Percentiles rank a stretch among this genome's conserved stretches.
Evolutionary conservation across 768 basidiomycete genomes (phyloP).

Genomic region (Chalciporus sphaerocephalus): DNA sequence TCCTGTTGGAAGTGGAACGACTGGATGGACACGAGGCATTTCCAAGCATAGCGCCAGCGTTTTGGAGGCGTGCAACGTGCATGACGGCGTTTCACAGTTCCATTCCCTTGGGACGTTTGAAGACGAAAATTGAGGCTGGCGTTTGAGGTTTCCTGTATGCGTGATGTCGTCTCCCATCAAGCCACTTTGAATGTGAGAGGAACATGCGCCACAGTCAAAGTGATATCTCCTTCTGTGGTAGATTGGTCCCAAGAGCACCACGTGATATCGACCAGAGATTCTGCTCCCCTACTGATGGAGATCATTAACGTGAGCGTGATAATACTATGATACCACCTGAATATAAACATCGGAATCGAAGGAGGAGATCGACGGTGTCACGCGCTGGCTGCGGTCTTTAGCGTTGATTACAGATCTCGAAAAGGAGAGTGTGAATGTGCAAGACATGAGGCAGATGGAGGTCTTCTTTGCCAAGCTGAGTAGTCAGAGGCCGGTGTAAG

Average conservation of each 20-base stretch:
- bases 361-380: constrained; percentile 21
- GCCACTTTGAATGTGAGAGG: constrained; percentile 9
- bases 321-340: constrained; percentile 4
- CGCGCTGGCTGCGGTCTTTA: constrained; percentile 17
- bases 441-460: constrained; percentile 17
- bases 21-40: constrained; percentile 14
- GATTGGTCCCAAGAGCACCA: not conserved
- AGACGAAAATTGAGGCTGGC: constrained; percentile 1
- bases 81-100: constrained; percentile 17
- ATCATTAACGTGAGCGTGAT: constrained; percentile 15
- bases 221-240: not conserved
- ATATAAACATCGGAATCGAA: constrained; percentile 2
- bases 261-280: constrained; percentile 2
- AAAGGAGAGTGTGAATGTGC: constrained; percentile 6
- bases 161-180: constrained; percentile 13
- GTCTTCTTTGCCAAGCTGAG: constrained; percentile 9
- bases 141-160: constrained; percentile 13
- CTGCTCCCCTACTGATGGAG: constrained; percentile 6
- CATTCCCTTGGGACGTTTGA: constrained; percentile 8
- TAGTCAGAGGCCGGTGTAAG: no score
- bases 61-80: not conserved
- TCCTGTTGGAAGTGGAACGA: not conserved
- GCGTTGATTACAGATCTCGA: constrained; percentile 14
- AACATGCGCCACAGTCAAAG: constrained; percentile 7
- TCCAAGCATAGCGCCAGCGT: constrained; percentile 4